phyloP scores from a whole-genome alignment of 2,329 filamentous ascomycete species.

The Endoconidiophora polonica region DNA sequence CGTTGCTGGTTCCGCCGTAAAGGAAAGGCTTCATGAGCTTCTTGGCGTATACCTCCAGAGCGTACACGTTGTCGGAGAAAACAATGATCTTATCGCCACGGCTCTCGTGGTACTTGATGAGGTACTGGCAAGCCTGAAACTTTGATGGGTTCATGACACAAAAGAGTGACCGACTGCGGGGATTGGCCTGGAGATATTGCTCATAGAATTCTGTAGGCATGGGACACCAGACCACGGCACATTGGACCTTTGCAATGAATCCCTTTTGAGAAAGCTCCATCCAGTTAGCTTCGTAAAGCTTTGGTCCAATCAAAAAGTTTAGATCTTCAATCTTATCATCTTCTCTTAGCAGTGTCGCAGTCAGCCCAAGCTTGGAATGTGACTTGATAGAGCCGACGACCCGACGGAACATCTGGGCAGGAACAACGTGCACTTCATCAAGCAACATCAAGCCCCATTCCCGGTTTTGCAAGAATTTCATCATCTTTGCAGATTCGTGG shows the following conservation, averaged over 20 bases:
- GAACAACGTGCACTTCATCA: conserved; percentile 95
- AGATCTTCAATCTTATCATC: conserved; percentile 97
- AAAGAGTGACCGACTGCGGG: conserved; percentile 35
- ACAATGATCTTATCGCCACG: conserved; percentile 96
- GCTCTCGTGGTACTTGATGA: conserved; percentile 95
- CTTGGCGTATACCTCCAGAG: conserved; percentile 67
- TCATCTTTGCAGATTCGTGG: conserved; percentile 91
- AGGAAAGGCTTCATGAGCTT: conserved; percentile 81
- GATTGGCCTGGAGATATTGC: conserved; percentile 64
- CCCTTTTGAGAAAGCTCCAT: conserved; percentile 96
- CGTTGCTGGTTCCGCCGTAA: conserved; percentile 72
- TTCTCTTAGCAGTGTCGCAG: conserved; percentile 83
- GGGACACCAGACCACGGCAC: conserved; percentile 96
- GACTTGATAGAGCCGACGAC: conserved; percentile 88
- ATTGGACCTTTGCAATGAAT: conserved; percentile 92
- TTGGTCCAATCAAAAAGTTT: conserved; percentile 94
- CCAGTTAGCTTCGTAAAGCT: conserved; percentile 97
- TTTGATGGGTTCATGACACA: conserved; percentile 98
- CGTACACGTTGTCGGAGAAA: conserved; percentile 94
- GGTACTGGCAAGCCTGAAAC: conserved; percentile 89
- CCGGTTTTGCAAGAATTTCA: conserved; percentile 74
- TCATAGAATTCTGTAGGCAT: conserved; percentile 98
- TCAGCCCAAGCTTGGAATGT: conserved; percentile 87
- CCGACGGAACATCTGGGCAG: conserved; percentile 87
- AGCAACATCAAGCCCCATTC: conserved; percentile 97